Base-by-base conservation (phyloP, 2,329 filamentous ascomycete genomes). In the Aspergillus bombycis region DNA sequence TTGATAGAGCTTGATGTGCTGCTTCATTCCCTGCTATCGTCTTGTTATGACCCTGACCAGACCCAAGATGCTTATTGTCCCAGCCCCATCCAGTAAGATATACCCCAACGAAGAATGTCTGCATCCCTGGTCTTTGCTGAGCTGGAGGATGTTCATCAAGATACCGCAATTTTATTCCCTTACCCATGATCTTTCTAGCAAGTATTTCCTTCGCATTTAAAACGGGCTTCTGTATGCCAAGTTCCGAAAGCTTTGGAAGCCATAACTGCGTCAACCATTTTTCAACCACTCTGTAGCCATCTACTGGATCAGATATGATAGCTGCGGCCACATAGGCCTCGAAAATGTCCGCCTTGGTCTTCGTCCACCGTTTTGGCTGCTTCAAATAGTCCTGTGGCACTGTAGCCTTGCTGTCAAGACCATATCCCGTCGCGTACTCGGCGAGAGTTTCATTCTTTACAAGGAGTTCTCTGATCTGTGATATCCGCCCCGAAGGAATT, bases 241-340 rank as follows among this genome's bases (percentile, higher is more conserved):
- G 61, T 59, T 72, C 67, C 81, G 75, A 69, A 43, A 96, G 78
- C 5, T 86, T 87, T 54, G 83, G 86, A 4, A 85, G 85, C 93
- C 93, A 97, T 0, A 97, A 80, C 9, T 84, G 79, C 57, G 87
- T 89, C 53, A 97, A 79, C 93, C 93, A 98, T 16, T 83, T 75
- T 58, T 89, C 84, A 2, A 86, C 89, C 2, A 82, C 83, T 9
- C 77, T 66, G 54, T 90, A 85, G 1, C 94, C 93, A 54, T 86
- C 75, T 3, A 80, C 77, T 0, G 87, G 83, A 70, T 93, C 86
- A 1, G 89, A 88, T 2, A 92, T 80, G 38, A 96, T 85, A 7
- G 94, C 79, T 3, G 91, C 94, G 10, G 91, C 94, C 19, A 96
- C 87, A 70, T 96, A 97, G 0, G 94, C 91, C 76, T 98, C 94